Evolutionary conservation across 2,329 filamentous ascomycete genomes (phyloP).

Genomic region (Chrysosporium keratinophilum): DNA sequence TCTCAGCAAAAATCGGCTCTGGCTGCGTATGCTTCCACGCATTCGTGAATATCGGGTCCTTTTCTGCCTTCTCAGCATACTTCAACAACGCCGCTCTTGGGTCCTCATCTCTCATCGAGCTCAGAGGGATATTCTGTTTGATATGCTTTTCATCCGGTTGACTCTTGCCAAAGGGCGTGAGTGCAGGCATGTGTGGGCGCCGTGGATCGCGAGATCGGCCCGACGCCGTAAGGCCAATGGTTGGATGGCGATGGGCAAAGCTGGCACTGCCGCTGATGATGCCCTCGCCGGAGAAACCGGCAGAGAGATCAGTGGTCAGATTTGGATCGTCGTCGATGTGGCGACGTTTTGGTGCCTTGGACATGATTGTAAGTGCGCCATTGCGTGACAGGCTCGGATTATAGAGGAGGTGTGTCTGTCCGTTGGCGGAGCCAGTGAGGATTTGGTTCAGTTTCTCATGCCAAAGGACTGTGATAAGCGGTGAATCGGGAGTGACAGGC

Average conservation of each 20-base stretch:
- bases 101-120: slow-evolving; percentile 91
- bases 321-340: slow-evolving; percentile 90
- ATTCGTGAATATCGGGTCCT: slow-evolving; percentile 87
- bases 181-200: slow-evolving; percentile 69
- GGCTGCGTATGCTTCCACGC: slow-evolving; percentile 91
- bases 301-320: slow-evolving; percentile 70
- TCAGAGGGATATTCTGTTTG: slow-evolving; percentile 75
- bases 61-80: slow-evolving; percentile 86
- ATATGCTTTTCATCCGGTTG: slow-evolving; percentile 87
- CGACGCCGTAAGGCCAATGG: slow-evolving; percentile 64
- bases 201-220: slow-evolving; percentile 70
- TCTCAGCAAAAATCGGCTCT: slow-evolving; percentile 76
- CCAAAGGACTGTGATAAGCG: slow-evolving; percentile 80
- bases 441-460: slow-evolving; percentile 95
- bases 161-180: slow-evolving; percentile 82
- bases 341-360: slow-evolving; percentile 82
- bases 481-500: slow-evolving; percentile 72
- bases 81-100: slow-evolving; percentile 86
- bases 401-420: slow-evolving; percentile 81
- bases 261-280: slow-evolving; percentile 58
- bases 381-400: slow-evolving; percentile 70
- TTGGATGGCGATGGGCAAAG: slow-evolving; percentile 53
- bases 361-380: slow-evolving; percentile 83
- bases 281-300: slow-evolving; percentile 72
- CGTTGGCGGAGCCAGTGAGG: slow-evolving; percentile 82